Percentiles rank a stretch among this genome's conserved stretches.
Evolutionary conservation across 2,329 filamentous ascomycete species (phyloP).

Genomic region (Alternaria infectoria): DNA sequence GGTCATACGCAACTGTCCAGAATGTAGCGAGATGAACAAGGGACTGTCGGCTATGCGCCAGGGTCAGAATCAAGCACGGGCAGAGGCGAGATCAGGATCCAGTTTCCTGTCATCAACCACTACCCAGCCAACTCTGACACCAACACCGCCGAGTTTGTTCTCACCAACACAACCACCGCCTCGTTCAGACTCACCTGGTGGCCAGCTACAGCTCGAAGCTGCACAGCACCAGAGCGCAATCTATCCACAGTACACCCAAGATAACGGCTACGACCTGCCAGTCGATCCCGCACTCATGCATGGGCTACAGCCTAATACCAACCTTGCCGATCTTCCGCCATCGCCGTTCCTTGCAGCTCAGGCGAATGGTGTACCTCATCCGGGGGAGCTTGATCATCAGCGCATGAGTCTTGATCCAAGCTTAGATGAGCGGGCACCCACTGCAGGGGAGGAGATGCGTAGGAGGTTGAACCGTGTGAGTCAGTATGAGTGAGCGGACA

Average conservation of each 20-base stretch:
- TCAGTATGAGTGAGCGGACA: background rate
- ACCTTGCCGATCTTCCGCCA: slow-evolving; percentile 40
- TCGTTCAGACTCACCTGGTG: slow-evolving; percentile 32
- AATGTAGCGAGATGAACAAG: slow-evolving; percentile 76
- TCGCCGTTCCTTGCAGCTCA: slow-evolving; percentile 43
- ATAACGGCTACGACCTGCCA: slow-evolving; percentile 59
- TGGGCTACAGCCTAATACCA: slow-evolving; percentile 19
- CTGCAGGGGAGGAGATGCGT: slow-evolving; percentile 32
- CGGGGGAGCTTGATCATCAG: slow-evolving; percentile 16
- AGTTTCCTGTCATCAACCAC: slow-evolving; percentile 5
- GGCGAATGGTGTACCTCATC: slow-evolving; percentile 12
- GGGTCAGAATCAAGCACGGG: slow-evolving; percentile 21
- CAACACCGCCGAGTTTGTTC: slow-evolving; percentile 17
- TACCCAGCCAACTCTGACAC: slow-evolving; percentile 14
- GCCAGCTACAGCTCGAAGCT: slow-evolving; percentile 38
- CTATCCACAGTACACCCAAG: slow-evolving; percentile 35
- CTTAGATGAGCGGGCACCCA: slow-evolving; percentile 19
- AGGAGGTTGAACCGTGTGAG: slow-evolving; percentile 24
- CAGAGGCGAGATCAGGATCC: slow-evolving; percentile 13
- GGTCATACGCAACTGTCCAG: slow-evolving; percentile 87
- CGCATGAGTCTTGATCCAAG: slow-evolving; percentile 8
- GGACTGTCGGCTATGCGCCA: slow-evolving; percentile 35
- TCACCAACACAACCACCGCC: slow-evolving; percentile 9
- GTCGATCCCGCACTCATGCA: slow-evolving; percentile 68
- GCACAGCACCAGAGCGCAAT: slow-evolving; percentile 38